Percentiles rank a stretch among this genome's conserved stretches.
phyloP scores from a whole-genome alignment of 768 basidiomycete species.

The Suillus bovinus region DNA sequence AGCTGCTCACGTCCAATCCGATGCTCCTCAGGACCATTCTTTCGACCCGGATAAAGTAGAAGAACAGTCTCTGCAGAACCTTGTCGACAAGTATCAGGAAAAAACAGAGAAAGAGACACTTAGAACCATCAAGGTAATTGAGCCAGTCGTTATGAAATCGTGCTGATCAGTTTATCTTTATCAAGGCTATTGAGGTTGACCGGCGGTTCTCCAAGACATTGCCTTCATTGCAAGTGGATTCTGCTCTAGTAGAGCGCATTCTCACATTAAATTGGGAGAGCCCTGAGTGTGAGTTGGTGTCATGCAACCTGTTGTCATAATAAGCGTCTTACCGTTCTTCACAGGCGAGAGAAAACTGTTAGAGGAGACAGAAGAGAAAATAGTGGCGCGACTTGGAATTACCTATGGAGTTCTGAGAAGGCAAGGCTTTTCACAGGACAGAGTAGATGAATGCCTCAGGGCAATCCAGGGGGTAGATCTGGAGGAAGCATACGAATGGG shows the following conservation, averaged over 20 bases:
- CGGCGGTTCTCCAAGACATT: conserved; percentile 68
- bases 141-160: neutral
- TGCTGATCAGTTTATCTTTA: neutral
- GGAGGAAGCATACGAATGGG: conserved; percentile 94
- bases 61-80: conserved; percentile 61
- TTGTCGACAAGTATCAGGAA: conserved; percentile 84
- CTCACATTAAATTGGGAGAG: conserved; percentile 48
- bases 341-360: conserved; percentile 36
- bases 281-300: conserved; percentile 1
- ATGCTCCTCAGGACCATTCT: conserved; percentile 24
- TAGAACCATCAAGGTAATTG: conserved; percentile 53
- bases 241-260: conserved; percentile 56
- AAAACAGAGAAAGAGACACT: conserved; percentile 85
- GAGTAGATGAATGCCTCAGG: conserved; percentile 71
- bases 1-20: conserved; percentile 10
- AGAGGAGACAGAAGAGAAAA: conserved; percentile 71
- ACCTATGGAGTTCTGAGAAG: conserved; percentile 81
- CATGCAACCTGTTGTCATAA: neutral
- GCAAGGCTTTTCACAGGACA: conserved; percentile 70
- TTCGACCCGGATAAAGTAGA: conserved; percentile 42
- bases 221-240: conserved; percentile 62
- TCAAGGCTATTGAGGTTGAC: conserved; percentile 80
- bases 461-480: conserved; percentile 65
- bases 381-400: conserved; percentile 66
- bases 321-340: neutral